Percentiles rank a stretch among this genome's conserved stretches.
Conservation (phyloP, 345 rosid species). For the Litchi chinensis region DNA sequence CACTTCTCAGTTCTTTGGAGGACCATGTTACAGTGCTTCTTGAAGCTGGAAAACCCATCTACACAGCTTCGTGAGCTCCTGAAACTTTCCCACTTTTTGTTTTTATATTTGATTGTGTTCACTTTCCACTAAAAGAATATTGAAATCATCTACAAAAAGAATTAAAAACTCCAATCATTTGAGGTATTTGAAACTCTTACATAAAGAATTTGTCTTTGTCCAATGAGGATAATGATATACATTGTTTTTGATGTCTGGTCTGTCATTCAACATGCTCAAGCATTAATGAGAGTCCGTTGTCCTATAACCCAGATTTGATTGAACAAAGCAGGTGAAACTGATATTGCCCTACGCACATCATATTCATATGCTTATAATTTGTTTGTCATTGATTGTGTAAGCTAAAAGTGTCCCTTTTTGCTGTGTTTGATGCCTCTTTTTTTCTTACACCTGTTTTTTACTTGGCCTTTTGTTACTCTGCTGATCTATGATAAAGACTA, state of each 20-base stretch:
- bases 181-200: not conserved
- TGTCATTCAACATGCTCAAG: not conserved
- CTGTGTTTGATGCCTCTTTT: not conserved
- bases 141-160: not conserved
- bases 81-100: not conserved
- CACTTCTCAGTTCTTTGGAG: conserved; percentile 87
- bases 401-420: not conserved
- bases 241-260: conserved; percentile 1
- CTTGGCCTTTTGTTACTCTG: not conserved
- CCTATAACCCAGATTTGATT: not conserved
- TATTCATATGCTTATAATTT: not conserved
- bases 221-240: not conserved
- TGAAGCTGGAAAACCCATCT: conserved; percentile 72
- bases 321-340: not conserved
- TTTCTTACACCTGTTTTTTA: not conserved
- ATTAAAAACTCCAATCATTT: not conserved
- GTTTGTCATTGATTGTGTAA: not conserved
- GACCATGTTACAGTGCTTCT: conserved; percentile 77
- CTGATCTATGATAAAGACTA: not conserved
- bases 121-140: not conserved
- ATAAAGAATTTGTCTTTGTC: not conserved
- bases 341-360: not conserved
- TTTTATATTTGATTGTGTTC: not conserved
- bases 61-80: conserved; percentile 69
- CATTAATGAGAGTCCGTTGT: not conserved